These are phyloP conservation scores for Elsinoe fawcettii DNA, from an alignment of 2,329 filamentous ascomycete genomes.

Conservation along the genomic window DNA sequence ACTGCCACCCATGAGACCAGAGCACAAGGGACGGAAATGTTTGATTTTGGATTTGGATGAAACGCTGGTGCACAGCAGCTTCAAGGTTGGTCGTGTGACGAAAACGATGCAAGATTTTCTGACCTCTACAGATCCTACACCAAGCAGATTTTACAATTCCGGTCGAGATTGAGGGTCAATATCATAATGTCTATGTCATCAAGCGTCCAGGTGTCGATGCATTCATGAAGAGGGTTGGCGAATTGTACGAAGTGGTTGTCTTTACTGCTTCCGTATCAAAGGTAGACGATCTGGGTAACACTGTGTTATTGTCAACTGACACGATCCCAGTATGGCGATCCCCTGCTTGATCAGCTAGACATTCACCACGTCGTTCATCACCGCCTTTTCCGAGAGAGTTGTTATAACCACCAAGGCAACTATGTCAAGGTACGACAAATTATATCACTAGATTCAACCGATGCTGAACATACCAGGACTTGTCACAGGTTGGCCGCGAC, in stretches of 20 bases:
- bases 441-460: background rate
- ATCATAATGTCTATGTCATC: conserved; percentile 99
- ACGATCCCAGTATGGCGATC: conserved; percentile 75
- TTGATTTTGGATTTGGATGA: conserved; percentile 93
- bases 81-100: conserved; percentile 61
- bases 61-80: conserved; percentile 95
- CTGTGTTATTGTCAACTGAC: conserved; percentile 2
- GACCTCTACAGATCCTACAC: conserved; percentile 67
- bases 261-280: conserved; percentile 98
- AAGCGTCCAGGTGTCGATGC: conserved; percentile 97
- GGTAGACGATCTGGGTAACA: conserved; percentile 41
- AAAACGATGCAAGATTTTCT: background rate
- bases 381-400: conserved; percentile 92
- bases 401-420: conserved; percentile 98
- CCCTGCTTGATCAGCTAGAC: conserved; percentile 88
- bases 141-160: conserved; percentile 99
- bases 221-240: conserved; percentile 97
- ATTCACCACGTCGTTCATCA: conserved; percentile 97
- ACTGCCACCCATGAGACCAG: conserved; percentile 70
- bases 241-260: conserved; percentile 96
- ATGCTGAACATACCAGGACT: conserved; percentile 48
- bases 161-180: conserved; percentile 97
- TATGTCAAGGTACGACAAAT: conserved; percentile 67
- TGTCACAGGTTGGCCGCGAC: conserved; percentile 92
- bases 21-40: conserved; percentile 83